Base-by-base conservation (phyloP, 129 eudicot species). In the Rutidosis leptorrhynchoides region DNA sequence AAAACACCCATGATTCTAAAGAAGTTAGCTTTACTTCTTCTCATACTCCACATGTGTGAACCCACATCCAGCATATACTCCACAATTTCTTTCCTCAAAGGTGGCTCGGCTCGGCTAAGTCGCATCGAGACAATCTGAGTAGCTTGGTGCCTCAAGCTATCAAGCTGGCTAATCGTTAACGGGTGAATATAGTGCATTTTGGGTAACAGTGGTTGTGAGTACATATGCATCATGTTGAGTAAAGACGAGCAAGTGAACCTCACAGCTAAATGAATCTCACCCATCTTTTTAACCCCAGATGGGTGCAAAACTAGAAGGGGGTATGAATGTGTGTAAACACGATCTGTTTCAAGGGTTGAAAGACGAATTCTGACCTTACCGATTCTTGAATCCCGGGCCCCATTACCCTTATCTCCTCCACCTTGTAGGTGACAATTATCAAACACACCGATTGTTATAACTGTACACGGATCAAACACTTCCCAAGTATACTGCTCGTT, bases 11-110 rank as follows among this genome's bases (percentile, higher is more conserved):
- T 78, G 37, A 84, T 81, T 59, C 90, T 75, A 43, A 84, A 81
- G 43, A 84, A 84, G 42, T 84, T 84, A 16, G 90, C 90, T 72
- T 84, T 84, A 72, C 90, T 84, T 78, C 90, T 78, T 70, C 90
- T 81, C 90, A 84, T 84, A 52, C 90, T 84, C 90, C 90, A 84
- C 90, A 84, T 84, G 73, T 84, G 90, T 10, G 90, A 84, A 60
- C 81, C 80, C 59, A 84, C 85, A 46, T 84, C 90, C 42, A 84
- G 69, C 90, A 84, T 84, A 43, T 81, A 84, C 48, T 84, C 90
- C 28, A 84, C 90, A 32, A 84, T 67, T 70, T 84, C 90, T 71
- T 80, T 84, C 42, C 90, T 65, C 42, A 84, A 51, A 4, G 90
- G 90, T 8, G 90, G 90, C 48, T 84, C 90, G 3, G 90, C 83